phyloP scores from a whole-genome alignment of 73 alveolate genomes.

The Symbiodinium pilosum region DNA sequence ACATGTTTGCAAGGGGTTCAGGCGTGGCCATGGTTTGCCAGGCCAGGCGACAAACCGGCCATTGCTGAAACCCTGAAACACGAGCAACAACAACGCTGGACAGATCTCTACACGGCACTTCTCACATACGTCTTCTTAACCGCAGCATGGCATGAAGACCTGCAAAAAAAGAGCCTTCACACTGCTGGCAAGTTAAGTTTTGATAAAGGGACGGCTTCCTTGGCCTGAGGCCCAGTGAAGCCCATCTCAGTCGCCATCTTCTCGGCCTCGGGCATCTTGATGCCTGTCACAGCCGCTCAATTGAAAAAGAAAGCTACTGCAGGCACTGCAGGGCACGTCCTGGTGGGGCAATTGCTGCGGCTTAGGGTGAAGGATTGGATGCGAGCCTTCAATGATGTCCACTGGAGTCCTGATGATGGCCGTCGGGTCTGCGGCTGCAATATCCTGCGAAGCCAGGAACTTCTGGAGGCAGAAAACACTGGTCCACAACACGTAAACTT shows the following conservation, averaged over 20 bases:
- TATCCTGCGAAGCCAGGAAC: slow-evolving; percentile 24
- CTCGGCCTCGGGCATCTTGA: slow-evolving; percentile 64
- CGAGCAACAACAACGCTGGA: no score
- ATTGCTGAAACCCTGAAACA: no score
- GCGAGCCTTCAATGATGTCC: slow-evolving; percentile 85
- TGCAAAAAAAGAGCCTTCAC: no score
- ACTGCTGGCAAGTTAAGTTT: no score
- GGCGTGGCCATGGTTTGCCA: background rate
- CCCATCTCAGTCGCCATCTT: slow-evolving; percentile 95
- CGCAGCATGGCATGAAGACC: no score
- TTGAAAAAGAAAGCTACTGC: no score
- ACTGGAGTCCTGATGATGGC: slow-evolving; percentile 93
- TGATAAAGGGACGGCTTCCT: background rate
- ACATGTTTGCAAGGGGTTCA: background rate
- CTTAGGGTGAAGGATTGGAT: background rate
- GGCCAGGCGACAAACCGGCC: no score
- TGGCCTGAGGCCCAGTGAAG: slow-evolving; percentile 73
- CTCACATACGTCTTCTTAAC: no score
- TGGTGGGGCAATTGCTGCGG: no score
- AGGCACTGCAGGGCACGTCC: no score
- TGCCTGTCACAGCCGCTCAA: no score
- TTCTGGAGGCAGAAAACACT: background rate
- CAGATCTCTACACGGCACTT: no score
- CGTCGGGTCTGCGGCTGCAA: slow-evolving; percentile 91
- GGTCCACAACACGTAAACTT: background rate